Base-by-base conservation (phyloP, 768 basidiomycete genomes). In the Agrocybe praecox region DNA sequence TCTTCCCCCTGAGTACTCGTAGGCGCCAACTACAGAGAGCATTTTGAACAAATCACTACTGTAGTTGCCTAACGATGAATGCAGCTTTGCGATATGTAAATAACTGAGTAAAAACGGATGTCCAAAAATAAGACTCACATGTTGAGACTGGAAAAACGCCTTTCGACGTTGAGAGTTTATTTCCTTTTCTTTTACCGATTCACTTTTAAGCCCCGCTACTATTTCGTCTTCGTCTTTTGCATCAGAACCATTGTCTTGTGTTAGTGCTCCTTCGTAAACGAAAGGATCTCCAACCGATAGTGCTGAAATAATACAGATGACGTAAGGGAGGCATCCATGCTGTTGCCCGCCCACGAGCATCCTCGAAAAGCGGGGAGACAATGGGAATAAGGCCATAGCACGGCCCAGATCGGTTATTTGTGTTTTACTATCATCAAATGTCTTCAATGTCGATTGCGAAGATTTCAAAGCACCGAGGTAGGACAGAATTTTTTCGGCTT, bases 251-350 rank as follows among this genome's bases (percentile, higher is more conserved):
- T 78, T 80, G 4, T 76, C 76, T 1, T 74, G 71, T 10, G 73
- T 78, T 11, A 91, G 69, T 18, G 77, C 82, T 52, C 92, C 89
- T 67, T 95, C 94, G 53, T 90, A 87, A 44, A 98, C 67, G 76
- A 98, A 98, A 2, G 97, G 97, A 72, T 98, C 95, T 1, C 97
- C 97, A 14, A 97, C 94, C 2, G 93, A 92, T 60, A 98, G 73
- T 4, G 89, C 90, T 18, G 96, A 92, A 7, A 98, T 96, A 29
- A 97, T 84, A 9, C 92, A 82, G 61, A 98, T 88, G 34, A 96
- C 83, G 70, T 96, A 98, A 17, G 96, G 92, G 49, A 99, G 70
- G 63, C 81, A 83, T 17, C 76, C 76, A 67, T 94, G 94, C 42
- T 88, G 94, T 58, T 97, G 92, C 55, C 96, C 94, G 52, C 88